These are phyloP conservation scores for Spongospora subterranea DNA, from an alignment of 208 protist species.

Conservation along the genomic window DNA sequence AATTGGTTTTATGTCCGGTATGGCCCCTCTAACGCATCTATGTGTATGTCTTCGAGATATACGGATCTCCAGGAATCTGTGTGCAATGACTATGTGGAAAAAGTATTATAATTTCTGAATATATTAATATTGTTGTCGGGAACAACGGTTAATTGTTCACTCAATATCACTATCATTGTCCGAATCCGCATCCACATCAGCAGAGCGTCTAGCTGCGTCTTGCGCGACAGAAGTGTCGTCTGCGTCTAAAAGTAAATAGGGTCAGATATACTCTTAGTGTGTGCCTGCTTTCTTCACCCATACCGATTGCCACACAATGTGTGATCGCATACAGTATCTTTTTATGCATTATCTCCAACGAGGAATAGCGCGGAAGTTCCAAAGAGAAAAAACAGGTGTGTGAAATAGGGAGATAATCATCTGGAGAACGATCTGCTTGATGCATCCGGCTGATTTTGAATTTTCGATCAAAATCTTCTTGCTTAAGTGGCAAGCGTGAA, in stretches of 20 bases:
- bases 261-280: background rate
- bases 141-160: too few relatives aligned
- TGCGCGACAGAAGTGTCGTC: constrained; percentile 53
- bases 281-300: background rate
- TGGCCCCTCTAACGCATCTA: too few relatives aligned
- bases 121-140: too few relatives aligned
- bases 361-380: constrained; percentile 90
- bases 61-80: too few relatives aligned
- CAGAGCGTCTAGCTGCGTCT: constrained; percentile 39
- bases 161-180: constrained; percentile 43
- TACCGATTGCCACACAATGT: constrained; percentile 90
- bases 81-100: too few relatives aligned
- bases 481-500: constrained; percentile 58
- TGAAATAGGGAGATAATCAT: constrained; percentile 84
- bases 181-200: constrained; percentile 28
- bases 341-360: constrained; percentile 85
- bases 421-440: constrained; percentile 72
- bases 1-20: too few relatives aligned
- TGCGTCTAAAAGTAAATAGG: background rate
- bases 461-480: constrained; percentile 65
- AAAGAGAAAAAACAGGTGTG: constrained; percentile 94
- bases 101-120: too few relatives aligned
- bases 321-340: constrained; percentile 92
- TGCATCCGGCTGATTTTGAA: constrained; percentile 65
- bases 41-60: too few relatives aligned